Percentiles rank a stretch among this genome's conserved stretches.
Evolutionary conservation across 768 basidiomycete species (phyloP).

Genomic region (Candolleomyces aberdarensis): DNA sequence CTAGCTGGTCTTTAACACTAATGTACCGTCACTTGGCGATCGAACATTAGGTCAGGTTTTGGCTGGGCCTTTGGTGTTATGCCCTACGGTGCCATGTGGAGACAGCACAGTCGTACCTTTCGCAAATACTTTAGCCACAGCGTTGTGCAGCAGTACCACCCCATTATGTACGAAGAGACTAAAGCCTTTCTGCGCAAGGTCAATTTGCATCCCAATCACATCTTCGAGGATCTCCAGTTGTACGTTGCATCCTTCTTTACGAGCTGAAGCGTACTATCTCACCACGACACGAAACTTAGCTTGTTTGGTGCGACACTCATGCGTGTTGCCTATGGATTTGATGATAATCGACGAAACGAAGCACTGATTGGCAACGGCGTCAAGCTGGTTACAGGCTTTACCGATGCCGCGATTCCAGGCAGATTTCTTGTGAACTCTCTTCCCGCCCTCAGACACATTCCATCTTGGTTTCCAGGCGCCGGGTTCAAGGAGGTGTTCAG

Average conservation of each 20-base stretch:
- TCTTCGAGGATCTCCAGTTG: slow-evolving; percentile 22
- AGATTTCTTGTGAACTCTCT: slow-evolving; percentile 17
- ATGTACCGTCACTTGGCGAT: background rate
- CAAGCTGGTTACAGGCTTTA: background rate
- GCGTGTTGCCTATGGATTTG: slow-evolving; percentile 6
- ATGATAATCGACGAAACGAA: background rate
- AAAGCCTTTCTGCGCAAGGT: slow-evolving; percentile 27
- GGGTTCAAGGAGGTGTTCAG: slow-evolving; percentile 35
- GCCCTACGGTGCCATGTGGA: slow-evolving; percentile 24
- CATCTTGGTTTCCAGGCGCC: slow-evolving; percentile 47
- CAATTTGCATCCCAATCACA: slow-evolving; percentile 18
- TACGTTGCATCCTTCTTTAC: background rate
- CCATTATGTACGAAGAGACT: slow-evolving; percentile 20
- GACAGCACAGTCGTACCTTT: slow-evolving; percentile 21
- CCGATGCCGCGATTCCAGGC: slow-evolving; percentile 4
- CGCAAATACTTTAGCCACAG: slow-evolving; percentile 23
- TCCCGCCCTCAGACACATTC: slow-evolving; percentile 36
- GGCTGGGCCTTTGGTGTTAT: slow-evolving; percentile 15
- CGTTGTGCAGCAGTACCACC: slow-evolving; percentile 10
- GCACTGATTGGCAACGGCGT: slow-evolving; percentile 3
- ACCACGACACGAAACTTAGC: background rate
- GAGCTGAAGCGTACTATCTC: background rate
- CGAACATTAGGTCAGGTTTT: background rate
- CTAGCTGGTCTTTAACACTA: too few relatives aligned
- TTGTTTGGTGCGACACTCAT: slow-evolving; percentile 1